These are phyloP conservation scores for Chlorella sp. DNA, from an alignment of 139 green algal genomes.

Conservation along the genomic window DNA sequence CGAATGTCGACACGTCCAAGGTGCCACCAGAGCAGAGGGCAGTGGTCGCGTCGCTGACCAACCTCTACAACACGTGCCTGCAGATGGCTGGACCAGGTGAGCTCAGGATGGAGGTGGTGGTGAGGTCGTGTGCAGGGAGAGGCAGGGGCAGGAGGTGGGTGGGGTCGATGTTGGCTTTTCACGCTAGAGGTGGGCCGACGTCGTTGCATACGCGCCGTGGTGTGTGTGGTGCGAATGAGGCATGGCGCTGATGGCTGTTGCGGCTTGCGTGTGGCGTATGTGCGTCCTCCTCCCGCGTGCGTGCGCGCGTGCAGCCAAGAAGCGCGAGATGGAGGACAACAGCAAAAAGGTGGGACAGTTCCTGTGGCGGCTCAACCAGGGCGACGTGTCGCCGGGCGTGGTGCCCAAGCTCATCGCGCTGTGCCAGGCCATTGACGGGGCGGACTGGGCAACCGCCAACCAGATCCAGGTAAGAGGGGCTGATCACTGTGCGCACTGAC, in stretches of 20 bases:
- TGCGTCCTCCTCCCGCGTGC: not conserved
- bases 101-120: too few relatives aligned
- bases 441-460: constrained; percentile 70
- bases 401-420: constrained; percentile 73
- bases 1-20: constrained; percentile 56
- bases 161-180: too few relatives aligned
- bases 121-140: too few relatives aligned
- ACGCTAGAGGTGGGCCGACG: too few relatives aligned
- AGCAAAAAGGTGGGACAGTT: constrained; percentile 78
- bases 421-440: constrained; percentile 64
- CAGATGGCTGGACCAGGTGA: too few relatives aligned
- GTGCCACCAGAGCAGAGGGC: constrained; percentile 54
- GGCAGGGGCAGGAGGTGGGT: too few relatives aligned
- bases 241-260: not conserved
- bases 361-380: constrained; percentile 84
- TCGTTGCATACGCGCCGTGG: too few relatives aligned
- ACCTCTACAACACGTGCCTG: constrained; percentile 61
- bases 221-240: too few relatives aligned
- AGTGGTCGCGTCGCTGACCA: constrained; percentile 58
- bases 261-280: not conserved
- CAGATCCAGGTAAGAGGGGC: constrained; percentile 62
- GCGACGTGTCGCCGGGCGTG: constrained; percentile 51
- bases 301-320: constrained; percentile 46
- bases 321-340: constrained; percentile 95
- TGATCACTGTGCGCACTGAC: too few relatives aligned